A percentile compares a stretch with the other conserved stretches of the same genome.
phyloP scores from a whole-genome alignment of 352 stramenopile species.

The Phytophthora kernoviae region DNA sequence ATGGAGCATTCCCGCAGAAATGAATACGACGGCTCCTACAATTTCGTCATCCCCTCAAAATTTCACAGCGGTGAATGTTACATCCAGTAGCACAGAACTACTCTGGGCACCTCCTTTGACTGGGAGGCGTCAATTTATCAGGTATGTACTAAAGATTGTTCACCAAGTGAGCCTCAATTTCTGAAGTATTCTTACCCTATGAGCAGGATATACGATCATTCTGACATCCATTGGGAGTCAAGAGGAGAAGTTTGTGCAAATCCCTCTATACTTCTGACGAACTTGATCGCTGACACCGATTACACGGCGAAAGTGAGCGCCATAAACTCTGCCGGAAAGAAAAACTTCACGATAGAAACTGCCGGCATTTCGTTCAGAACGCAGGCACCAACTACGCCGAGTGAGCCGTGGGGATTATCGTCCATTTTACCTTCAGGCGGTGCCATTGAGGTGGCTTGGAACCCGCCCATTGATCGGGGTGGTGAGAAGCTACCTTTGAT shows the following conservation, averaged over 20 bases:
- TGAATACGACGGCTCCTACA: slow-evolving; percentile 38
- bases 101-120: slow-evolving; percentile 50
- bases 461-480: slow-evolving; percentile 41
- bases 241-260: slow-evolving; percentile 8
- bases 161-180: background rate
- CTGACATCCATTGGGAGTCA: slow-evolving; percentile 25
- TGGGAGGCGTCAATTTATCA: slow-evolving; percentile 47
- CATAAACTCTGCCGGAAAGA: slow-evolving; percentile 35
- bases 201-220: slow-evolving; percentile 29
- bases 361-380: slow-evolving; percentile 51
- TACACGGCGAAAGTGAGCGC: slow-evolving; percentile 63
- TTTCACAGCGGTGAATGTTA: slow-evolving; percentile 35
- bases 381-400: slow-evolving; percentile 26
- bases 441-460: slow-evolving; percentile 59
- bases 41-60: slow-evolving; percentile 35
- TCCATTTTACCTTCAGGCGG: slow-evolving; percentile 42
- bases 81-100: slow-evolving; percentile 39
- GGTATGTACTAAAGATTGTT: slow-evolving; percentile 26
- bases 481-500: slow-evolving; percentile 35
- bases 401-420: slow-evolving; percentile 35
- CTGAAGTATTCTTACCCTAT: slow-evolving; percentile 5
- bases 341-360: slow-evolving; percentile 24
- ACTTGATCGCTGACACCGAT: slow-evolving; percentile 38
- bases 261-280: slow-evolving; percentile 28
- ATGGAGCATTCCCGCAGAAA: slow-evolving; percentile 28